These are phyloP conservation scores for Anthostomella pinea DNA, from an alignment of 2,329 filamentous ascomycete genomes.

Conservation along the genomic window DNA sequence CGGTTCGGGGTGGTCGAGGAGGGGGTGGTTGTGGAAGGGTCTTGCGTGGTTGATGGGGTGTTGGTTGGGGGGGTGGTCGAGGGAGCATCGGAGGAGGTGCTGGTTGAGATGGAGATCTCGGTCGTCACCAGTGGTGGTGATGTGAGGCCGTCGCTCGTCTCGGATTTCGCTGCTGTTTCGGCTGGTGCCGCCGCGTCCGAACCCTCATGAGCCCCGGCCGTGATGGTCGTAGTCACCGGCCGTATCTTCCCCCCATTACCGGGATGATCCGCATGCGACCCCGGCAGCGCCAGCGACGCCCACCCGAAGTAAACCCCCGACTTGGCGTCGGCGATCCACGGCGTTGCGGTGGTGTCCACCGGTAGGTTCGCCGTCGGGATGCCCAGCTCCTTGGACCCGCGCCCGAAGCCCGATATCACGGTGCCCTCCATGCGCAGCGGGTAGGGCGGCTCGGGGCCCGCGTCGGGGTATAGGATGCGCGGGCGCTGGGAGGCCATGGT, in stretches of 20 bases:
- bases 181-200: too few species aligned
- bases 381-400: constrained; percentile 93
- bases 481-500: constrained; percentile 46
- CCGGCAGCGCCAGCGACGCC: constrained; percentile 66
- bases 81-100: too few species aligned
- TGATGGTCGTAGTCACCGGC: neutral
- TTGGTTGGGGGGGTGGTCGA: constrained; percentile 3
- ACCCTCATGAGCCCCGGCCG: too few species aligned
- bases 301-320: constrained; percentile 95
- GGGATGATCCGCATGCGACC: constrained; percentile 48
- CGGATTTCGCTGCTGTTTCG: too few species aligned
- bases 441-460: constrained; percentile 73
- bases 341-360: constrained; percentile 59
- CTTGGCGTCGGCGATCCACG: constrained; percentile 61
- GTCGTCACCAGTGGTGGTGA: neutral
- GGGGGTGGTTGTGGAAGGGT: constrained; percentile 19
- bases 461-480: constrained; percentile 67
- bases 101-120: neutral
- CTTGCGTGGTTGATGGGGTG: constrained; percentile 13
- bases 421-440: constrained; percentile 80
- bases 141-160: too few species aligned
- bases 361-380: constrained; percentile 95
- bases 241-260: too few species aligned
- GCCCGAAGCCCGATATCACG: constrained; percentile 89
- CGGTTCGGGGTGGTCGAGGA: constrained; percentile 21